Evolutionary conservation across 1,284 basidiomycete genomes (phyloP).

Genomic region (Polyporus tsugae): DNA sequence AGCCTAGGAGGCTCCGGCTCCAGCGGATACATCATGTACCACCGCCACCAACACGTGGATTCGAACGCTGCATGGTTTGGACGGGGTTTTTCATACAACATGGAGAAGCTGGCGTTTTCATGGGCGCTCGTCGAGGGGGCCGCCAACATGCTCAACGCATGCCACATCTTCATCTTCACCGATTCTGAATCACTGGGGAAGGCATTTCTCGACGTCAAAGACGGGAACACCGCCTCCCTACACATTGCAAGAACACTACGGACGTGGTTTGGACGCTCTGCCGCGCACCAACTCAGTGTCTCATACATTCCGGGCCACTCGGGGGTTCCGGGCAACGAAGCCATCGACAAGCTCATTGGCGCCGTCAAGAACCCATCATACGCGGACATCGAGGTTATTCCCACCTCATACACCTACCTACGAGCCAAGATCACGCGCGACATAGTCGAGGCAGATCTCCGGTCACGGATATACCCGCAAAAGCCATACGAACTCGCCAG

Average conservation of each 20-base stretch:
- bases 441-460: too few species aligned
- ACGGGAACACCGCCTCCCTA: background rate
- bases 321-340: too few species aligned
- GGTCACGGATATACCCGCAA: too few species aligned
- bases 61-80: background rate
- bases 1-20: background rate
- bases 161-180: too few species aligned
- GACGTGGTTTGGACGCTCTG: background rate
- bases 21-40: background rate
- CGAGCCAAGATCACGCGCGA: too few species aligned
- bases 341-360: too few species aligned
- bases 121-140: background rate
- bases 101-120: background rate
- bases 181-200: background rate
- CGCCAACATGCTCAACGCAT: fast-evolving
- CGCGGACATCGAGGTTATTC: too few species aligned
- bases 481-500: too few species aligned
- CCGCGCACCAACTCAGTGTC: background rate
- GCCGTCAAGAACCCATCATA: too few species aligned
- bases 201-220: background rate
- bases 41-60: background rate
- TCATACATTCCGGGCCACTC: background rate
- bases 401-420: too few species aligned
- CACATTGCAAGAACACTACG: background rate
- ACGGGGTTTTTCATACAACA: background rate